phyloP scores from a whole-genome alignment of 1,284 basidiomycete genomes.

The Cutaneotrichosporon sp. region DNA sequence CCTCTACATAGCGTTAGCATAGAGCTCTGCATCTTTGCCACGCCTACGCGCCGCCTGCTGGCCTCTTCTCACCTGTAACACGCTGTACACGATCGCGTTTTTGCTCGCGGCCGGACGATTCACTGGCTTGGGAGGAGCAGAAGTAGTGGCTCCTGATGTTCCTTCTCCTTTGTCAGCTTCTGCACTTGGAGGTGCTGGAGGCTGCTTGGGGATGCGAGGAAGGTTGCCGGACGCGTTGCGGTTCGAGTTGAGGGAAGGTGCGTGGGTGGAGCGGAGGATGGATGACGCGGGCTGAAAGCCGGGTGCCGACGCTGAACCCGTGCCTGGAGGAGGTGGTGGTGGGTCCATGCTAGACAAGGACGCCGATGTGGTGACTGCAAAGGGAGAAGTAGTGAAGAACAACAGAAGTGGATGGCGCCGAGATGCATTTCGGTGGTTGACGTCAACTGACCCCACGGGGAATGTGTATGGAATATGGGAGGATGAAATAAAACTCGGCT shows the following conservation, averaged over 20 bases:
- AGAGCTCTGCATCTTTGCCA: conserved; percentile 1
- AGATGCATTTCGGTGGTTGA: conserved; percentile 9
- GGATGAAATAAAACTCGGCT: background rate
- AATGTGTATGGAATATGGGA: background rate
- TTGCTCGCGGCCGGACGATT: conserved; percentile 43
- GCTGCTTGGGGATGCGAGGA: conserved; percentile 11
- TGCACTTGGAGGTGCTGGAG: background rate
- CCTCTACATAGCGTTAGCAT: conserved; percentile 58
- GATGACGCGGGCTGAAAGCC: conserved; percentile 31
- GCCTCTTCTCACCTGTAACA: conserved; percentile 64
- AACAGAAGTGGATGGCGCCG: background rate
- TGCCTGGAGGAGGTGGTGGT: conserved; percentile 8
- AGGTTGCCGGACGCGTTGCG: conserved; percentile 31
- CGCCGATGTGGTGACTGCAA: background rate
- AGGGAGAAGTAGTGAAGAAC: background rate
- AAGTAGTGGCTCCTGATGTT: background rate
- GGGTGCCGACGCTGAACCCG: background rate
- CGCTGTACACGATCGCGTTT: conserved; percentile 68
- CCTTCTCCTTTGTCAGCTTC: background rate
- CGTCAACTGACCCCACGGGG: conserved; percentile 13
- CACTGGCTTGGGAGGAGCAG: conserved; percentile 27
- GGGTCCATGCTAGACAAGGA: conserved; percentile 21
- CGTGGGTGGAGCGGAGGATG: conserved; percentile 20
- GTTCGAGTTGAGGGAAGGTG: conserved; percentile 21
- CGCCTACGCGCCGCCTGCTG: conserved; percentile 8